A percentile compares a stretch with the other conserved stretches of the same genome.
phyloP scores from a whole-genome alignment of 2,329 filamentous ascomycete genomes.

The Rhinocladiella mackenziei region DNA sequence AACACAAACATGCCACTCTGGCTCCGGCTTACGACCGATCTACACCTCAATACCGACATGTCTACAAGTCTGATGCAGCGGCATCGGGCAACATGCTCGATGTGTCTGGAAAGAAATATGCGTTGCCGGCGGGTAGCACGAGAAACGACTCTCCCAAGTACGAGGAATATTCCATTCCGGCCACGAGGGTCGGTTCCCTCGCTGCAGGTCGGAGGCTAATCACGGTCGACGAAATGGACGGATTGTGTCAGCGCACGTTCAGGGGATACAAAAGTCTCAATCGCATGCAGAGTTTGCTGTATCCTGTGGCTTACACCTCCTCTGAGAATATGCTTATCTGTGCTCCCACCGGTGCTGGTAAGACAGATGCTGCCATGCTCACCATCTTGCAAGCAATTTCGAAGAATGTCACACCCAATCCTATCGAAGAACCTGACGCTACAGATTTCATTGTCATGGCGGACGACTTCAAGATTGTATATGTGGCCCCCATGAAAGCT shows the following conservation, averaged over 20 bases:
- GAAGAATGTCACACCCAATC: constrained; percentile 77
- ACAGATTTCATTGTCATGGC: constrained; percentile 76
- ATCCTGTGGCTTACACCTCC: constrained; percentile 90
- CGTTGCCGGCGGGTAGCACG: constrained; percentile 70
- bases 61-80: constrained; percentile 68
- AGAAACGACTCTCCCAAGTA: constrained; percentile 72
- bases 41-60: constrained; percentile 81
- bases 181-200: constrained; percentile 70
- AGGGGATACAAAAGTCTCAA: constrained; percentile 90
- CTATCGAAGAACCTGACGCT: constrained; percentile 66
- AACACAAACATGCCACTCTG: constrained; percentile 75
- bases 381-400: constrained; percentile 87
- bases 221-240: constrained; percentile 77
- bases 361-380: constrained; percentile 97
- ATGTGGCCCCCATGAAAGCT: constrained; percentile 98
- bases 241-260: constrained; percentile 85
- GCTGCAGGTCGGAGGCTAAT: constrained; percentile 71
- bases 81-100: constrained; percentile 82
- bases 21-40: constrained; percentile 66
- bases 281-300: constrained; percentile 96
- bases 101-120: constrained; percentile 74
- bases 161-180: constrained; percentile 84
- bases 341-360: constrained; percentile 95
- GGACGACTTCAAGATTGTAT: constrained; percentile 96
- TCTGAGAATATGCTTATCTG: constrained; percentile 99